Evolutionary conservation across 306 rosid species (phyloP).

Genomic region (Luffa acutangula): DNA sequence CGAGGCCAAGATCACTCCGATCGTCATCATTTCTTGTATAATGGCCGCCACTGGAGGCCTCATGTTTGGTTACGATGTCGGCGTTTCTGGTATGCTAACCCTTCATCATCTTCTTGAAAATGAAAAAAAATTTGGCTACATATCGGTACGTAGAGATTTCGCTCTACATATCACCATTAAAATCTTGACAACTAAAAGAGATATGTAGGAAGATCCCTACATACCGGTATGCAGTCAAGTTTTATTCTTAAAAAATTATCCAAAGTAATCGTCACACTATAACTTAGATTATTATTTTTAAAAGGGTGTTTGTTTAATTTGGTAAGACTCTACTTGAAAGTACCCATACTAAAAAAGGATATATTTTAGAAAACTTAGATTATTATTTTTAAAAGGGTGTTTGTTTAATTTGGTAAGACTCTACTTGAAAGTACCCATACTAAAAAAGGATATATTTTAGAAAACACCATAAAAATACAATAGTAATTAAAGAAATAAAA

Average conservation of each 20-base stretch:
- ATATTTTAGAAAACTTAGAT: not conserved
- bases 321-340: not conserved
- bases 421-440: not conserved
- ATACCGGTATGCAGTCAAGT: too few species aligned
- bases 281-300: too few species aligned
- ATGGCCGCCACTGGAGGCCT: constrained; percentile 95
- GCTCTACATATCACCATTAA: too few species aligned
- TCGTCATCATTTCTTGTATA: constrained; percentile 65
- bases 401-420: not conserved
- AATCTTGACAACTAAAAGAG: too few species aligned
- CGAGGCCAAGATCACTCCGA: constrained; percentile 82
- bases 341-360: not conserved
- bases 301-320: not conserved
- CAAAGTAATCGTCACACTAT: too few species aligned
- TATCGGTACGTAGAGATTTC: too few species aligned
- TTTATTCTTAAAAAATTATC: too few species aligned
- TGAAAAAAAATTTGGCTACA: too few species aligned
- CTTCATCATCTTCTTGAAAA: too few species aligned
- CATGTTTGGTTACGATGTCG: constrained; percentile 80
- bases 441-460: not conserved
- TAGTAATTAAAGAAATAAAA: not conserved
- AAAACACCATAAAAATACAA: not conserved
- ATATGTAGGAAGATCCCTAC: too few species aligned
- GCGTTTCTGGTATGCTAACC: constrained; percentile 55
- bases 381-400: not conserved